Conservation (phyloP, 2,329 filamentous ascomycete genomes). For the Daldinia eschscholtzii region DNA sequence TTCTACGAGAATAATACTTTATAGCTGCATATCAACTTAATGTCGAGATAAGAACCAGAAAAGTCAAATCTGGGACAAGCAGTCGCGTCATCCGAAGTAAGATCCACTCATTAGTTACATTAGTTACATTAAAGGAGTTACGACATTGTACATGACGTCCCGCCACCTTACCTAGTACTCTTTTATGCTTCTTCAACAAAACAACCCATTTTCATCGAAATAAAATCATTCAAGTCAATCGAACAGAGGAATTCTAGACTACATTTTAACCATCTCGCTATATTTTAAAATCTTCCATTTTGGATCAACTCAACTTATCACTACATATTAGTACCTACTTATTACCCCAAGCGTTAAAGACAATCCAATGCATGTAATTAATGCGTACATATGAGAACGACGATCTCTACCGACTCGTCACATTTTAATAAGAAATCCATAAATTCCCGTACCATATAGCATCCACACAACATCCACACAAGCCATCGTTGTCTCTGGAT, state of each 20-base stretch:
- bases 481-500: constrained; percentile 16
- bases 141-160: constrained; percentile 6
- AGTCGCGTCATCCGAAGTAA: constrained; percentile 22
- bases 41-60: not conserved
- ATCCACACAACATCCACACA: constrained; percentile 17
- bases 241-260: not conserved
- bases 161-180: not conserved
- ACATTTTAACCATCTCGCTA: not conserved
- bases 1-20: not conserved
- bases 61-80: constrained; percentile 16
- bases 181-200: constrained; percentile 6
- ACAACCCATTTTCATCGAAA: not conserved
- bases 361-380: constrained; percentile 9
- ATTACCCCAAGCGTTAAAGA: too few species aligned
- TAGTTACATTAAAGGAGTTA: constrained; percentile 13
- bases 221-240: not conserved
- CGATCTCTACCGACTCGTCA: constrained; percentile 36
- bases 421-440: constrained; percentile 36
- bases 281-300: not conserved
- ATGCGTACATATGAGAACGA: constrained; percentile 24
- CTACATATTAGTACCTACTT: too few species aligned
- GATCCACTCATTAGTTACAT: constrained; percentile 29
- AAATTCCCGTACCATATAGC: constrained; percentile 20
- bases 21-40: not conserved
- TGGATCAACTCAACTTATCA: not conserved